Evolutionary conservation across 352 stramenopile genomes (phyloP), one percentile per base, ranked within the genome.

Genomic region (Globisporangium splendens): DNA sequence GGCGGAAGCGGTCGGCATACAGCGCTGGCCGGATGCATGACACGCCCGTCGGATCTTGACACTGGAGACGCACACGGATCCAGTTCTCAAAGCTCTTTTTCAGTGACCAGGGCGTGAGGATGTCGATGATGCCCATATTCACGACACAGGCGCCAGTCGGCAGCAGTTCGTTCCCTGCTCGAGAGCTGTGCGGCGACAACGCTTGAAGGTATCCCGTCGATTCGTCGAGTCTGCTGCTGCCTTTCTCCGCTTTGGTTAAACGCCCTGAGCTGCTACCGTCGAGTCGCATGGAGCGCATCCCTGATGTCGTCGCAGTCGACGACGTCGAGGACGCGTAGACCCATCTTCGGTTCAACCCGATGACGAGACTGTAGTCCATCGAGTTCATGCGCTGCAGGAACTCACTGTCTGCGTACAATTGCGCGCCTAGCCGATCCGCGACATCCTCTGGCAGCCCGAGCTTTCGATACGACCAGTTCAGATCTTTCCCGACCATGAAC

Each of bases 61-160:
- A 93, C 62, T 93, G 77, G 21, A 96, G 52, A 31, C 85, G 86
- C 18, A 94, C 79, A 8, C 86, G 83, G 22, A 95, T 63, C 82
- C 83, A 95, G 51, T 88, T 80, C 69, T 98, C 96, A 11, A 97
- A 51, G 35, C 86, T 90, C 64, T 98, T 98, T 39, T 93, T 84
- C 11, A 95, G 75, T 28, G 91, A 97, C 88, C 96, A 98, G 21
- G 95, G 93, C 22, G 96, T 97, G 50, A 98, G 72, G 75, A 98
- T 98, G 72, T 98, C 96, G 72, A 98, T 98, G 55, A 98, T 98
- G 15, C 96, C 96, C 86, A 98, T 97, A 64, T 96, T 98, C 54
- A 94, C 86, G 24, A 95, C 86, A 18, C 76, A 89, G 1, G 82
- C 83, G 41, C 92, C 82, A 4, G 69, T 72, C 31, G 77, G 77